A percentile compares a stretch with the other conserved stretches of the same genome.
Conservation (phyloP, 805 yeast species). For the Schwanniomyces pseudopolymorphus region DNA sequence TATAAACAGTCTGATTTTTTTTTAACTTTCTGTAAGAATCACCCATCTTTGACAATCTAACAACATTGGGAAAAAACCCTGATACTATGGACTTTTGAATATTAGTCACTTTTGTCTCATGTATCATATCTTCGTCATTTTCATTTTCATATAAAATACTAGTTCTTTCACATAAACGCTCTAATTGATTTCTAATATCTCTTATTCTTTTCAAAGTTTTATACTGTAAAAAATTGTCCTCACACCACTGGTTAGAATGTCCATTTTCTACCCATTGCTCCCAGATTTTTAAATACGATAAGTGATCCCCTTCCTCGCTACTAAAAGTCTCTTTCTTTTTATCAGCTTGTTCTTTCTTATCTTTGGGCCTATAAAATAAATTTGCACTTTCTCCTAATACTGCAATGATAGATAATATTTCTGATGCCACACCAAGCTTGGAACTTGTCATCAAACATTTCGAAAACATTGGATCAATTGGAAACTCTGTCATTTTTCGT, state of each 20-base stretch:
- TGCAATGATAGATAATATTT: slow-evolving; percentile 71
- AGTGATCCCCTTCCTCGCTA: slow-evolving; percentile 70
- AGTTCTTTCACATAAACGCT: slow-evolving; percentile 54
- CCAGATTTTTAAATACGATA: slow-evolving; percentile 72
- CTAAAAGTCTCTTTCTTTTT: slow-evolving; percentile 56
- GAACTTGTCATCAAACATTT: slow-evolving; percentile 69
- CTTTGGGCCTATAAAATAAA: slow-evolving; percentile 69
- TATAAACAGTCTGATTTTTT: slow-evolving; percentile 67
- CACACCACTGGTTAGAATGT: slow-evolving; percentile 77
- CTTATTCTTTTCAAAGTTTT: slow-evolving; percentile 66
- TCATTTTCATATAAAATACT: slow-evolving; percentile 37
- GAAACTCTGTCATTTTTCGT: slow-evolving; percentile 84
- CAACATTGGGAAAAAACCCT: slow-evolving; percentile 70
- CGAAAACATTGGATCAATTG: slow-evolving; percentile 87
- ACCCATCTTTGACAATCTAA: slow-evolving; percentile 58
- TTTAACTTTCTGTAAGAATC: slow-evolving; percentile 67
- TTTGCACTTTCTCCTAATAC: slow-evolving; percentile 81
- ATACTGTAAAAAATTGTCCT: slow-evolving; percentile 77
- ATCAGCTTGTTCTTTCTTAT: slow-evolving; percentile 65
- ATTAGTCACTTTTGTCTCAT: slow-evolving; percentile 18
- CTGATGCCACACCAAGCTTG: slow-evolving; percentile 59
- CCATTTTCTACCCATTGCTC: slow-evolving; percentile 72
- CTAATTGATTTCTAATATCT: slow-evolving; percentile 71
- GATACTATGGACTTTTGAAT: slow-evolving; percentile 59
- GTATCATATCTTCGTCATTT: slow-evolving; percentile 16